phyloP scores from a whole-genome alignment of 2,329 filamentous ascomycete species.

The Rutstroemia sp. region DNA sequence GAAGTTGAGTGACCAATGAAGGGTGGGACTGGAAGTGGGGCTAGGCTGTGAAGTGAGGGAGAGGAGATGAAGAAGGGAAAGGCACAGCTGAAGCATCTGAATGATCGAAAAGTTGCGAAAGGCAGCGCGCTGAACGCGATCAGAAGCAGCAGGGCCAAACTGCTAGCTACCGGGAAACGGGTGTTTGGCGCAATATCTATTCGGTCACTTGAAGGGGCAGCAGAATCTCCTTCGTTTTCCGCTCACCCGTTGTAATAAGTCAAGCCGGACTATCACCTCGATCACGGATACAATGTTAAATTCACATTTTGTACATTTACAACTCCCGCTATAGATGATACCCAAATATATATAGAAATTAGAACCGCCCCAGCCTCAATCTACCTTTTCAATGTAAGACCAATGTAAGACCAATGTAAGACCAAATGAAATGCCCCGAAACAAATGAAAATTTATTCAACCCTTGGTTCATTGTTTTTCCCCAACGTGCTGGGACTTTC shows the following conservation, averaged over 20 bases:
- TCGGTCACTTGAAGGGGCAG: no score
- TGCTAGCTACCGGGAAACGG: no score
- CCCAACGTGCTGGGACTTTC: conserved; percentile 44
- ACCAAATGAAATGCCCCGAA: background rate
- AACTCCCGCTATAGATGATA: background rate
- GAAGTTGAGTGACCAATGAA: conserved; percentile 13
- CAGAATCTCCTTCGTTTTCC: no score
- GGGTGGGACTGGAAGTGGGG: no score
- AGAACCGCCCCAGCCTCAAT: background rate
- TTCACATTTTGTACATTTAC: background rate
- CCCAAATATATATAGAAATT: background rate
- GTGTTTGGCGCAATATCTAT: no score
- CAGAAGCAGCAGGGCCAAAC: no score
- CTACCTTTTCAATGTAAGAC: background rate
- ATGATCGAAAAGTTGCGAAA: no score
- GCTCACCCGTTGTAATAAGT: no score
- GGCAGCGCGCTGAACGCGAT: no score
- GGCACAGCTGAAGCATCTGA: no score
- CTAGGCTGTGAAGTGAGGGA: background rate
- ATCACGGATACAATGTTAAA: background rate
- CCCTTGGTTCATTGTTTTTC: conserved; percentile 33
- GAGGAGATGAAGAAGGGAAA: background rate
- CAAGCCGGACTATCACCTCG: no score
- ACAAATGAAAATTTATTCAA: conserved; percentile 15
- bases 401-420: background rate